Evolutionary conservation across 139 green algal genomes (phyloP).

Genomic region (Trebouxia sp.): DNA sequence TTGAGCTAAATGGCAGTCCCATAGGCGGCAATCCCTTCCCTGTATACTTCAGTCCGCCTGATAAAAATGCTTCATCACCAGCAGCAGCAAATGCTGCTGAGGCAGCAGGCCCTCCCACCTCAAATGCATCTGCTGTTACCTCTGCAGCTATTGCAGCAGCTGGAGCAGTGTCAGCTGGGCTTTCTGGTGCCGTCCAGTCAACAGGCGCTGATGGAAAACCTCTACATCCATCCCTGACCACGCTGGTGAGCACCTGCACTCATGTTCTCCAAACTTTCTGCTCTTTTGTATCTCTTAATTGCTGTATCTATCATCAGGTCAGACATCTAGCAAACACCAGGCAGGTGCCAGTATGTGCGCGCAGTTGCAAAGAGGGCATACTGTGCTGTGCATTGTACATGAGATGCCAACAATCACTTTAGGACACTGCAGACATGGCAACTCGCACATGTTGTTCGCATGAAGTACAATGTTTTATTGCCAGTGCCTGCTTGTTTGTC

Average conservation of each 20-base stretch:
- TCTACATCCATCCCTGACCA: background rate
- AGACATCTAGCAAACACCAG: too few species aligned
- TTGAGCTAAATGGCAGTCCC: constrained; percentile 74
- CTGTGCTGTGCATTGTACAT: too few species aligned
- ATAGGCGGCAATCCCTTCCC: constrained; percentile 86
- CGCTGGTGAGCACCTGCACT: background rate
- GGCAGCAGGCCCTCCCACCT: background rate
- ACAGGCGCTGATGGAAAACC: constrained; percentile 12
- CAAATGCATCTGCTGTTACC: constrained; percentile 21
- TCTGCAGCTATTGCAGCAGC: constrained; percentile 26
- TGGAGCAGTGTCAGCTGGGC: constrained; percentile 18
- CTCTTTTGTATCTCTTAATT: too few species aligned
- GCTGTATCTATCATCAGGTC: too few species aligned
- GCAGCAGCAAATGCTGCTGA: constrained; percentile 19
- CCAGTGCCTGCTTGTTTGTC: background rate
- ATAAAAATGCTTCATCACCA: constrained; percentile 14
- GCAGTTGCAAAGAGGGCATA: too few species aligned
- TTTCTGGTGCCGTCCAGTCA: background rate
- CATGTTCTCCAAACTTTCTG: background rate
- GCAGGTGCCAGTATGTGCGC: too few species aligned
- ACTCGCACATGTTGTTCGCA: too few species aligned
- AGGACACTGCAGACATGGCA: too few species aligned
- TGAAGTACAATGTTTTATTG: too few species aligned
- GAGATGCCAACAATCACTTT: too few species aligned
- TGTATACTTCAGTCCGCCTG: constrained; percentile 83